These are phyloP conservation scores for Diophrys sp. DNA, from an alignment of 73 alveolate genomes.

Conservation along the genomic window DNA sequence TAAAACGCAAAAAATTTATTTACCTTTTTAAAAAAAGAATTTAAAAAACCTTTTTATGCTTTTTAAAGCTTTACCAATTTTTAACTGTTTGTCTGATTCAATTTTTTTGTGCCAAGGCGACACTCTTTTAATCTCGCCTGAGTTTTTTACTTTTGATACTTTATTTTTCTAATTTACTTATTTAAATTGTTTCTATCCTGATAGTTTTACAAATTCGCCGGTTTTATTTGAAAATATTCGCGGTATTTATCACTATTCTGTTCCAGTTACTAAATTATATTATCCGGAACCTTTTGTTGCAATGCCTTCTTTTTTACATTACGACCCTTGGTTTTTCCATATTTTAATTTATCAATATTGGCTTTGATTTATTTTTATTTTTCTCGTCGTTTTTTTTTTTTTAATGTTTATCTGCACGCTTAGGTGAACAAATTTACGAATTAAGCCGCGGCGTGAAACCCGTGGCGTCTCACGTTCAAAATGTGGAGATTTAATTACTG, in stretches of 20 bases:
- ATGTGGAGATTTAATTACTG: constrained; percentile 23
- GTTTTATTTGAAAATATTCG: too few species aligned
- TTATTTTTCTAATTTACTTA: too few species aligned
- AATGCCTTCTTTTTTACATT: constrained; percentile 4
- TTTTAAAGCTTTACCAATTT: background rate
- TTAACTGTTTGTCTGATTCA: too few species aligned
- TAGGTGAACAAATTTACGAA: background rate
- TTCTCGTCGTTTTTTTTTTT: constrained; percentile 3
- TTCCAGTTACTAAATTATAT: background rate
- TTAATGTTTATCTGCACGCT: background rate
- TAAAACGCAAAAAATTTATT: constrained; percentile 1
- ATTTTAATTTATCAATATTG: constrained; percentile 14
- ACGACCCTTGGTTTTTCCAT: constrained; percentile 9
- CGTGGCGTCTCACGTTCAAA: constrained; percentile 17
- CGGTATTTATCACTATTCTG: background rate
- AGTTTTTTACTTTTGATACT: too few species aligned
- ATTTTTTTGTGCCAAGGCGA: too few species aligned
- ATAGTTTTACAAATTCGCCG: too few species aligned
- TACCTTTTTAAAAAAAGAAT: background rate
- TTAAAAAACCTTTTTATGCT: background rate
- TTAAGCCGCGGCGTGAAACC: constrained; percentile 9
- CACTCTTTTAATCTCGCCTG: too few species aligned
- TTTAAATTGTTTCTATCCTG: too few species aligned
- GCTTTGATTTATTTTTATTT: constrained; percentile 9
- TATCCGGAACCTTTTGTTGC: constrained; percentile 27